Percentiles rank a stretch among this genome's conserved stretches.
Evolutionary conservation across 495 filamentous ascomycete genomes (phyloP).

Genomic region (Aspergillus avenaceus): DNA sequence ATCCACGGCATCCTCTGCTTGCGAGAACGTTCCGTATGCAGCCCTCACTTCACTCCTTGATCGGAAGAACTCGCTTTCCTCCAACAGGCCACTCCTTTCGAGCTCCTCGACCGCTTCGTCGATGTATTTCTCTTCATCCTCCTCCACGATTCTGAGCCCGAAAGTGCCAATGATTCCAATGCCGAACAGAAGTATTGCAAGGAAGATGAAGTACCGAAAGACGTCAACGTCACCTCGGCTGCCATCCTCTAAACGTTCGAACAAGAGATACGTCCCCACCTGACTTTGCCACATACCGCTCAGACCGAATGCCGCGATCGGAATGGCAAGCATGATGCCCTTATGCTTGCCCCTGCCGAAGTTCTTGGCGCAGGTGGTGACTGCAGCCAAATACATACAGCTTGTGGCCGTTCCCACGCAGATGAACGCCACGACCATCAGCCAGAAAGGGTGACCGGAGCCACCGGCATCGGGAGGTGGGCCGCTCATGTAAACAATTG

Average conservation of each 20-base stretch:
- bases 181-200: conserved; percentile 59
- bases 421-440: conserved; percentile 83
- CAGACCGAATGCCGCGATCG: conserved; percentile 88
- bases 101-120: conserved; percentile 83
- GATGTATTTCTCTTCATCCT: conserved; percentile 64
- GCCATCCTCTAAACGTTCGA: conserved; percentile 56
- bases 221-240: conserved; percentile 78
- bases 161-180: conserved; percentile 74
- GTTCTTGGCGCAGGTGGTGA: conserved; percentile 96
- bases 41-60: conserved; percentile 30
- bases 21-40: conserved; percentile 53
- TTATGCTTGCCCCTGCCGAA: conserved; percentile 85
- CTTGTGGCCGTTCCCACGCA: conserved; percentile 77
- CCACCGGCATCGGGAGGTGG: conserved; percentile 52
- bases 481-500: conserved; percentile 67
- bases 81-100: conserved; percentile 78
- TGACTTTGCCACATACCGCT: conserved; percentile 96
- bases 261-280: conserved; percentile 74
- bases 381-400: conserved; percentile 78
- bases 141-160: conserved; percentile 62
- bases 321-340: conserved; percentile 81
- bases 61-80: conserved; percentile 61
- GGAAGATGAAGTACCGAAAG: conserved; percentile 78
- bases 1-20: conserved; percentile 21
- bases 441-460: conserved; percentile 65